These are phyloP conservation scores for Aspergillus biplanus DNA, from an alignment of 495 filamentous ascomycete species.

Conservation along the genomic window DNA sequence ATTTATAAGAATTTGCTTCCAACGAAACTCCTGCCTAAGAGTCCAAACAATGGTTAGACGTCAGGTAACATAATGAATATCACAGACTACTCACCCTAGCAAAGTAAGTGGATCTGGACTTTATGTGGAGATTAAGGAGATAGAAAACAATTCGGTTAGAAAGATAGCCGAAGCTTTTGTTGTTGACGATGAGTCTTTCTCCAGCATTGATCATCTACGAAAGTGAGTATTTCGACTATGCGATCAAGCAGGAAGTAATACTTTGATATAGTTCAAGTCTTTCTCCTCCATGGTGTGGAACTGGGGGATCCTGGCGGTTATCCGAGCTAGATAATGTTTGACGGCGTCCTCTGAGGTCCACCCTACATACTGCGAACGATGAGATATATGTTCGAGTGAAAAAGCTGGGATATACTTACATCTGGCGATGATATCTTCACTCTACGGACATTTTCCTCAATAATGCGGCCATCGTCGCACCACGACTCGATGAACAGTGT, in stretches of 20 bases:
- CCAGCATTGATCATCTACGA: constrained; percentile 93
- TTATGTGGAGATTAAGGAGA: constrained; percentile 95
- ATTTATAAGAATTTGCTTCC: constrained; percentile 87
- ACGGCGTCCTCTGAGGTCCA: constrained; percentile 93
- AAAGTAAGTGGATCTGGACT: constrained; percentile 91
- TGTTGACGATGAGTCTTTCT: constrained; percentile 89
- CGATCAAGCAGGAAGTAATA: constrained; percentile 30
- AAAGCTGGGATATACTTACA: constrained; percentile 47
- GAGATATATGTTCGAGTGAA: constrained; percentile 22
- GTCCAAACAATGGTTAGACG: constrained; percentile 14
- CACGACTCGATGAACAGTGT: constrained; percentile 96
- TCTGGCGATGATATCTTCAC: constrained; percentile 99
- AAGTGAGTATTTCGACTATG: neutral
- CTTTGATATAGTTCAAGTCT: constrained; percentile 94
- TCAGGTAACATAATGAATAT: neutral
- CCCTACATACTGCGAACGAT: constrained; percentile 66
- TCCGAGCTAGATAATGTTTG: constrained; percentile 84
- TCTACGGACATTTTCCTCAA: constrained; percentile 94
- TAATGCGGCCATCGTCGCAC: constrained; percentile 89
- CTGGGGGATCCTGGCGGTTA: constrained; percentile 87
- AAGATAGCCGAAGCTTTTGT: constrained; percentile 92
- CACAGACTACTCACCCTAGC: constrained; percentile 62
- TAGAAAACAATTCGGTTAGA: constrained; percentile 98
- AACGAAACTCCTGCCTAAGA: constrained; percentile 62
- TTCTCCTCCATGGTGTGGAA: constrained; percentile 96